Evolutionary conservation across 2,329 filamentous ascomycete species (phyloP).

Genomic region (Zymoseptoria ardabiliae): DNA sequence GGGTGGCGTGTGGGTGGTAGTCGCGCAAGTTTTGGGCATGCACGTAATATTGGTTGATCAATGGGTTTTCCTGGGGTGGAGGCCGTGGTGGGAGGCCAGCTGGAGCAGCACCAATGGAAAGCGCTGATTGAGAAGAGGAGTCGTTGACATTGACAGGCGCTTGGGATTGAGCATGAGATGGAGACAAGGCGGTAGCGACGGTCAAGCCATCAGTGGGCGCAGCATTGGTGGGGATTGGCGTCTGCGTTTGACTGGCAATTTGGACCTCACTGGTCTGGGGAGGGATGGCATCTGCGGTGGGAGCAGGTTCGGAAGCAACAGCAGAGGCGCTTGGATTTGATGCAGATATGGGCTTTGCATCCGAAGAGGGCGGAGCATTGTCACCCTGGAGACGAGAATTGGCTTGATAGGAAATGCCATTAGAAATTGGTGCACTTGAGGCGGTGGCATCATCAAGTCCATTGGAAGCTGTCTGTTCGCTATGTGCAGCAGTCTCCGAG

Average conservation of each 20-base stretch:
- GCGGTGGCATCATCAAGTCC: constrained; percentile 7
- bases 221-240: constrained; percentile 9
- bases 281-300: constrained; percentile 9
- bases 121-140: constrained; percentile 28
- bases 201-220: constrained; percentile 27
- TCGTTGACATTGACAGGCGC: constrained; percentile 24
- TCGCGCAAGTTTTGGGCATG: constrained; percentile 44
- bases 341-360: constrained; percentile 6
- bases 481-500: constrained; percentile 10
- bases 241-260: constrained; percentile 4
- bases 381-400: constrained; percentile 9
- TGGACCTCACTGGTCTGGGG: constrained; percentile 19
- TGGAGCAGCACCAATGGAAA: constrained; percentile 27
- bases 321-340: constrained; percentile 10
- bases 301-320: constrained; percentile 6
- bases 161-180: constrained; percentile 14
- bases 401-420: constrained; percentile 16
- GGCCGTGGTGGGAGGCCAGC: constrained; percentile 42
- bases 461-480: constrained; percentile 16
- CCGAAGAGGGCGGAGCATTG: constrained; percentile 4
- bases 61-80: constrained; percentile 42
- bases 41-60: constrained; percentile 42
- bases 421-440: constrained; percentile 12
- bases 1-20: constrained; percentile 43
- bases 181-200: constrained; percentile 22